Evolutionary conservation across 345 rosid species (phyloP).

Genomic region (Sisymbrium altissimum): DNA sequence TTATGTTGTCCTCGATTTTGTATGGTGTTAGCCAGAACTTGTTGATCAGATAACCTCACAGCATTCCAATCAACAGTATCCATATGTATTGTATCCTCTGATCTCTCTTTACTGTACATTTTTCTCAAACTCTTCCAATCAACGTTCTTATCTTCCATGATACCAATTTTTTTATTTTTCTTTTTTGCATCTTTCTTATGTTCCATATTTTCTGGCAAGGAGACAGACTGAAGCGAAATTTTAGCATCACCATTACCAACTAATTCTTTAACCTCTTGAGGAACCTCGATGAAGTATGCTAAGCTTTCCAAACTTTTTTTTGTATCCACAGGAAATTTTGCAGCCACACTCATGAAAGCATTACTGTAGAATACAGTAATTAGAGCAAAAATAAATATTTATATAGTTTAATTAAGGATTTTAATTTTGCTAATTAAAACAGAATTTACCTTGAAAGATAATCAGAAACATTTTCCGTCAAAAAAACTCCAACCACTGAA

Average conservation of each 20-base stretch:
- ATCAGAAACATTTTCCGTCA: conserved; percentile 65
- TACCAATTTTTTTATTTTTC: conserved; percentile 18
- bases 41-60: conserved; percentile 35
- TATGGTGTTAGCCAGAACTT: conserved; percentile 37
- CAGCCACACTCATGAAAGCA: conserved; percentile 50
- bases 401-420: no score
- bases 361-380: conserved; percentile 30
- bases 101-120: conserved; percentile 30
- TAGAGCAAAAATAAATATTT: neutral
- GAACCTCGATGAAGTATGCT: conserved; percentile 9
- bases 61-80: conserved; percentile 68
- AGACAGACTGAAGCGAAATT: neutral
- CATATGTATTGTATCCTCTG: conserved; percentile 31
- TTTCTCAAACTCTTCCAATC: conserved; percentile 51
- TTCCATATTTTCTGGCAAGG: neutral
- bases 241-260: neutral
- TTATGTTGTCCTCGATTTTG: conserved; percentile 50
- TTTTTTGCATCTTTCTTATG: neutral
- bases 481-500: conserved; percentile 60
- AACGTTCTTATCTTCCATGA: conserved; percentile 9
- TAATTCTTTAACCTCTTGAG: conserved; percentile 7
- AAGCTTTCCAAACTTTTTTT: neutral
- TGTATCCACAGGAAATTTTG: conserved; percentile 40
- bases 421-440: neutral
- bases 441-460: conserved; percentile 51